Percentiles rank a stretch among this genome's conserved stretches.
phyloP scores from a whole-genome alignment of 305 asterid species.

The Striga hermonthica region DNA sequence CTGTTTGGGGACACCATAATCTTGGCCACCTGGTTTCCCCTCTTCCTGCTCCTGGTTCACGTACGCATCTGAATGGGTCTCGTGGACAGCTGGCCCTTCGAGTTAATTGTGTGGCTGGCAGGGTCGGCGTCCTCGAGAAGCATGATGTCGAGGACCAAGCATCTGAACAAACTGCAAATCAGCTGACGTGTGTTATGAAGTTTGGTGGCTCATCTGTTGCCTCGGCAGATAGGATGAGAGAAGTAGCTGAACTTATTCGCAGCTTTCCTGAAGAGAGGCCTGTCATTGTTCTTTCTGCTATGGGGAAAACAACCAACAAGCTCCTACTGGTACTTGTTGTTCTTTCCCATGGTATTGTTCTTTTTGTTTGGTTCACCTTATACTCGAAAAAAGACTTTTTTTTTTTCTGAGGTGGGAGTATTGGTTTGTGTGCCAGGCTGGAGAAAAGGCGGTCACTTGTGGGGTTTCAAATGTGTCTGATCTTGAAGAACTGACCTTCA shows the following conservation, averaged over 20 bases:
- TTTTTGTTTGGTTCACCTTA: neutral
- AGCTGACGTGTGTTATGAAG: slow-evolving; percentile 88
- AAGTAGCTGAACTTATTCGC: slow-evolving; percentile 78
- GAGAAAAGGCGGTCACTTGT: slow-evolving; percentile 84
- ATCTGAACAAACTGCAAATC: slow-evolving; percentile 38
- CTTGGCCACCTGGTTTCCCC: slow-evolving; percentile 28
- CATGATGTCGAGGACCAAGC: slow-evolving; percentile 33
- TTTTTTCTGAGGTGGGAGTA: slow-evolving; percentile 7
- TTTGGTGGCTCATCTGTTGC: slow-evolving; percentile 97
- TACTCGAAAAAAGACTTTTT: slow-evolving; percentile 1
- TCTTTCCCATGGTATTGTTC: neutral
- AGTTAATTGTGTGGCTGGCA: slow-evolving; percentile 41
- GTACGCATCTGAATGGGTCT: slow-evolving; percentile 27
- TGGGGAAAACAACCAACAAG: slow-evolving; percentile 96
- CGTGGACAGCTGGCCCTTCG: slow-evolving; percentile 27
- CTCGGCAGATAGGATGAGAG: slow-evolving; percentile 77
- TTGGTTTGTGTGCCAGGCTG: slow-evolving; percentile 55
- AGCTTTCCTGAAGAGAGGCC: slow-evolving; percentile 92
- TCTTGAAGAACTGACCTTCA: slow-evolving; percentile 60
- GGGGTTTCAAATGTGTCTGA: slow-evolving; percentile 76
- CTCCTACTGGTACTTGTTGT: slow-evolving; percentile 53
- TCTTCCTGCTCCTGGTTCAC: slow-evolving; percentile 30
- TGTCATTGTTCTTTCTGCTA: slow-evolving; percentile 88
- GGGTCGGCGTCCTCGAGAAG: slow-evolving; percentile 43
- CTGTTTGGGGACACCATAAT: slow-evolving; percentile 31